These are phyloP conservation scores for Monotropa hypopitys DNA, from an alignment of 179 eudicot species.

Conservation along the genomic window DNA sequence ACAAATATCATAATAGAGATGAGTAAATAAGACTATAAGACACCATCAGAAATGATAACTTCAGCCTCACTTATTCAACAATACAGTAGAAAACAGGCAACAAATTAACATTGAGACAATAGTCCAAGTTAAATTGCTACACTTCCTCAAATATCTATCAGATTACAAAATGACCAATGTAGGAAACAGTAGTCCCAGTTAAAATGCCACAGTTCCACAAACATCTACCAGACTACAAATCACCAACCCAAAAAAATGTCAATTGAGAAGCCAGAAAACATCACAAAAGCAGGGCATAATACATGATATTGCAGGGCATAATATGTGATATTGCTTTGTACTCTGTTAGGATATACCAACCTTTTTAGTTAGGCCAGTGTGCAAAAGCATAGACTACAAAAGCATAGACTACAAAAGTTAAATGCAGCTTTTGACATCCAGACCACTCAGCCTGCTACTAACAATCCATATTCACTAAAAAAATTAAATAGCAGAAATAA, in stretches of 20 bases:
- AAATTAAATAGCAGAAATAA: neutral
- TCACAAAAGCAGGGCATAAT: neutral
- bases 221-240: neutral
- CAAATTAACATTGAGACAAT: neutral
- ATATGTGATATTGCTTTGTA: neutral
- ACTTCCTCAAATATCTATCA: neutral
- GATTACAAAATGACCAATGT: neutral
- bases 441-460: neutral
- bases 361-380: neutral
- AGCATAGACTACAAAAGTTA: neutral
- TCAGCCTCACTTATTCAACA: neutral
- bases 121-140: neutral
- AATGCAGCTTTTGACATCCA: neutral
- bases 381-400: neutral
- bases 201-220: neutral
- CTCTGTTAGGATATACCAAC: neutral
- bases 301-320: neutral
- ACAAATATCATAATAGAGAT: neutral
- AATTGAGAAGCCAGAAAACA: neutral
- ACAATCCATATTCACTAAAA: neutral
- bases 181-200: neutral
- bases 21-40: neutral
- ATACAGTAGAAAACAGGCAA: neutral
- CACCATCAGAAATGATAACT: neutral
- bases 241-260: no score